Percentiles rank a stretch among this genome's conserved stretches.
phyloP scores from a whole-genome alignment of 192 early-diverging fungal species.

The Rhizoclosmatium sp. region DNA sequence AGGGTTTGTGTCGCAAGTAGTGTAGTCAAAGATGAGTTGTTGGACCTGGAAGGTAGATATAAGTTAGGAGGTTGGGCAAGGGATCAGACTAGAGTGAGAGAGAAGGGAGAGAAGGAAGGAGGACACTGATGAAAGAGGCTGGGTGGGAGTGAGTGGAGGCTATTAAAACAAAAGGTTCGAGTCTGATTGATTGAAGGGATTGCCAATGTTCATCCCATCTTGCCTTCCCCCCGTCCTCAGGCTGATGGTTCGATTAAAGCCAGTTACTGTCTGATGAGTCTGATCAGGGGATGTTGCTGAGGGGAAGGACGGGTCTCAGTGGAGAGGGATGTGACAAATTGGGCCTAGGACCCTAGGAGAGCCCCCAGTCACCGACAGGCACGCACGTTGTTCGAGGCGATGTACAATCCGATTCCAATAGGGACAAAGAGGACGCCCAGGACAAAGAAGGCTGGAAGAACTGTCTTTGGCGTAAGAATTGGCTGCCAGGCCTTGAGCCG shows the following conservation, averaged over 20 bases:
- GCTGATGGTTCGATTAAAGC: no score
- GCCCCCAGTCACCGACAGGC: background rate
- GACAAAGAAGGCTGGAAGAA: conserved; percentile 93
- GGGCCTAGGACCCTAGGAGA: background rate
- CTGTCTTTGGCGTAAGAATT: conserved; percentile 96
- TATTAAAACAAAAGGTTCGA: background rate
- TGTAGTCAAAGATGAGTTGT: conserved; percentile 94
- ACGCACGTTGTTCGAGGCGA: conserved; percentile 82
- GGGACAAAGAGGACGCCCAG: conserved; percentile 96
- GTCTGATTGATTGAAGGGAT: background rate
- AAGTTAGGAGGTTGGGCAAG: no score
- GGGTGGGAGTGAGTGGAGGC: background rate
- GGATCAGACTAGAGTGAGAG: background rate
- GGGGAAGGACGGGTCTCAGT: no score
- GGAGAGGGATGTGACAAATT: background rate
- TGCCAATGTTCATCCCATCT: background rate
- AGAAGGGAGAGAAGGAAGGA: background rate
- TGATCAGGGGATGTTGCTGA: no score
- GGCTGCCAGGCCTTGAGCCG: conserved; percentile 99
- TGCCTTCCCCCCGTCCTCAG: no score
- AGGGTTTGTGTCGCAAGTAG: conserved; percentile 66
- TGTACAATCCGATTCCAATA: conserved; percentile 88
- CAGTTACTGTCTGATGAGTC: no score
- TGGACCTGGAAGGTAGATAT: conserved; percentile 61
- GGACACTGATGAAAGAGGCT: no score